phyloP scores from a whole-genome alignment of 139 green algal genomes.

The Raphidocelis subcapitata region DNA sequence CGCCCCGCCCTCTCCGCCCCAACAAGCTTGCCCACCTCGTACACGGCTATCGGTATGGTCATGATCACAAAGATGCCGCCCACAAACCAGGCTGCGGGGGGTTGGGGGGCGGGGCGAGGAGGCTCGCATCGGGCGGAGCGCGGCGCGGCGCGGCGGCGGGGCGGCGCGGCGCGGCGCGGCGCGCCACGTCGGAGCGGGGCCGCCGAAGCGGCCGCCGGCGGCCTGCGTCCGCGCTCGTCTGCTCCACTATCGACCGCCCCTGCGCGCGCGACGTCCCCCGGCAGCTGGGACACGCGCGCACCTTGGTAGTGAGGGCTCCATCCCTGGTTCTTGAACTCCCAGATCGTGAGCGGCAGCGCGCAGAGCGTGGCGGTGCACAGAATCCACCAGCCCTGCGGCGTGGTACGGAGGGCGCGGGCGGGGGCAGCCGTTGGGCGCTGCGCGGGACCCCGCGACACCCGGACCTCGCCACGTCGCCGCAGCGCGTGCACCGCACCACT shows the following conservation, averaged over 20 bases:
- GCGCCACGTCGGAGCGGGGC: neutral
- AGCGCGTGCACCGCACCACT: no score
- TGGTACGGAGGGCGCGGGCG: no score
- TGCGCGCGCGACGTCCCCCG: no score
- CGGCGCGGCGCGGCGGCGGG: neutral
- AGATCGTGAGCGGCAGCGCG: constrained; percentile 72
- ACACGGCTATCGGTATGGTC: constrained; percentile 84
- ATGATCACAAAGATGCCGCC: constrained; percentile 90
- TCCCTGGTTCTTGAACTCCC: constrained; percentile 69
- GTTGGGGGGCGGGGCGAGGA: neutral
- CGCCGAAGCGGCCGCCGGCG: no score
- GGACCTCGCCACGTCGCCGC: no score
- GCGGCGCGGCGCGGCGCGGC: neutral
- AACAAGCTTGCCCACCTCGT: constrained; percentile 64
- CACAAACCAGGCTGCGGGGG: constrained; percentile 82
- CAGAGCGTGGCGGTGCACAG: constrained; percentile 57
- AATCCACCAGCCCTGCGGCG: constrained; percentile 54
- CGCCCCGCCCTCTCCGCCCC: no score
- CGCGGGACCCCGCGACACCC: no score
- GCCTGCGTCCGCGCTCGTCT: no score
- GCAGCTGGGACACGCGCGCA: no score
- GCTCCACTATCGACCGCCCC: no score
- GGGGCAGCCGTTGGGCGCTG: no score
- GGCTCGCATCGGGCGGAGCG: constrained; percentile 4
- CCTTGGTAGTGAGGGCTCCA: constrained; percentile 62